phyloP scores from a whole-genome alignment of 257 asterid genomes.

The Petunia secreta region DNA sequence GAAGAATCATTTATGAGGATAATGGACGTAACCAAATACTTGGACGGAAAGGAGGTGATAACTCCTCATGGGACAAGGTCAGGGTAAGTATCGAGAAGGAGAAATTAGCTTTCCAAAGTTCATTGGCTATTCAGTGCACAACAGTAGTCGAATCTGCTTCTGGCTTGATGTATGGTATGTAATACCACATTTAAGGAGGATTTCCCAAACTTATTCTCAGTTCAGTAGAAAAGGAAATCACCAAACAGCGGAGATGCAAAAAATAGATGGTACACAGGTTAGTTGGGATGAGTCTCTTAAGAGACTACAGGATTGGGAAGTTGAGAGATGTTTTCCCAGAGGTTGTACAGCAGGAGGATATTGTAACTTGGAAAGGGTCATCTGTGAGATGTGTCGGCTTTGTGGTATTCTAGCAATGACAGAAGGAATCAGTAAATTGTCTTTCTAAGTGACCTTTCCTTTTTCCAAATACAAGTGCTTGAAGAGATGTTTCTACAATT shows the following conservation, averaged over 20 bases:
- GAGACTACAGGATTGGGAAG: neutral
- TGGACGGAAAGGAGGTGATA: neutral
- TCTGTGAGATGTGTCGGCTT: slow-evolving; percentile 19
- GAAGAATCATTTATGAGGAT: neutral
- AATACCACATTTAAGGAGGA: neutral
- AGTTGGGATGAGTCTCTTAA: neutral
- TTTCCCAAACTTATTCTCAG: neutral
- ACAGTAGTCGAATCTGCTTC: neutral
- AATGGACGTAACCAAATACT: neutral
- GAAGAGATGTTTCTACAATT: slow-evolving; percentile 21
- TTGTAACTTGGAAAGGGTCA: neutral
- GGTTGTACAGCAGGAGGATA: neutral
- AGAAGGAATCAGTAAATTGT: neutral
- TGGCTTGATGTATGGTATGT: neutral
- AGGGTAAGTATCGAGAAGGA: neutral
- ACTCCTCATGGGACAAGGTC: neutral
- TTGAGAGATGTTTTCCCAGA: neutral
- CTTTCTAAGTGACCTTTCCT: slow-evolving; percentile 1
- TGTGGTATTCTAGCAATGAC: neutral
- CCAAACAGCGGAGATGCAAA: neutral
- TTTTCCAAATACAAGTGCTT: neutral
- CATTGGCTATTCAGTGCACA: neutral
- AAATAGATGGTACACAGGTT: neutral
- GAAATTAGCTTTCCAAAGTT: neutral
- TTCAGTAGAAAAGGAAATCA: neutral